phyloP scores from a whole-genome alignment of 352 stramenopile species.

The Globisporangium paddicum region DNA sequence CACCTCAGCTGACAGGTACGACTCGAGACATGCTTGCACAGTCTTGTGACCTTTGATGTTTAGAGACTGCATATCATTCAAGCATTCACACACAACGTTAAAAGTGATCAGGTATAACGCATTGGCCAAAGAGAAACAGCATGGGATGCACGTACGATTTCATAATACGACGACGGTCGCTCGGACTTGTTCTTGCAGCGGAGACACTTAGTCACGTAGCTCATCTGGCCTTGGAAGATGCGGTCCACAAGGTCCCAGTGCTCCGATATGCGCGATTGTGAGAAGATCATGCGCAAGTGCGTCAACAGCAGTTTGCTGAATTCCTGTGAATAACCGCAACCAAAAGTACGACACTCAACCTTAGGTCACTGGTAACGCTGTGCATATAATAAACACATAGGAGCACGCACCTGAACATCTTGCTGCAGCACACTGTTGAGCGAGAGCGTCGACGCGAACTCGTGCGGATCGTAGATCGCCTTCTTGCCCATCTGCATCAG shows the following conservation, averaged over 20 bases:
- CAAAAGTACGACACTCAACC: neutral
- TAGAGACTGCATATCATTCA: constrained; percentile 35
- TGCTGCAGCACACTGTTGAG: constrained; percentile 85
- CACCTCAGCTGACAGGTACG: constrained; percentile 67
- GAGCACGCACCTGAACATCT: constrained; percentile 64
- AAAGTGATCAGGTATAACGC: neutral
- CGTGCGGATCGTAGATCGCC: constrained; percentile 64
- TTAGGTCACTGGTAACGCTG: neutral
- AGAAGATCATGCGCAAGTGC: constrained; percentile 74
- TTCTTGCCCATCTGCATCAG: constrained; percentile 77
- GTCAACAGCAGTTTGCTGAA: constrained; percentile 85
- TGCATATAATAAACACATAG: neutral
- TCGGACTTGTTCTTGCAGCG: constrained; percentile 63
- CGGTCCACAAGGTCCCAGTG: constrained; percentile 69
- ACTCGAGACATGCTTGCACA: constrained; percentile 62
- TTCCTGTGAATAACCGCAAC: constrained; percentile 41
- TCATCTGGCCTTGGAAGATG: constrained; percentile 80
- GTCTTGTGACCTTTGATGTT: constrained; percentile 83
- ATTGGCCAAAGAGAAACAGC: neutral
- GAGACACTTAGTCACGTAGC: constrained; percentile 81
- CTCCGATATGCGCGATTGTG: constrained; percentile 41
- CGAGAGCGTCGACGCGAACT: constrained; percentile 73
- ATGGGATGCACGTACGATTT: constrained; percentile 46
- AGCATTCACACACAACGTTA: neutral
- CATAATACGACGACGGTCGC: constrained; percentile 68